Base-by-base conservation (phyloP, 441 rosid genomes). In the Populus trichocarpa region DNA sequence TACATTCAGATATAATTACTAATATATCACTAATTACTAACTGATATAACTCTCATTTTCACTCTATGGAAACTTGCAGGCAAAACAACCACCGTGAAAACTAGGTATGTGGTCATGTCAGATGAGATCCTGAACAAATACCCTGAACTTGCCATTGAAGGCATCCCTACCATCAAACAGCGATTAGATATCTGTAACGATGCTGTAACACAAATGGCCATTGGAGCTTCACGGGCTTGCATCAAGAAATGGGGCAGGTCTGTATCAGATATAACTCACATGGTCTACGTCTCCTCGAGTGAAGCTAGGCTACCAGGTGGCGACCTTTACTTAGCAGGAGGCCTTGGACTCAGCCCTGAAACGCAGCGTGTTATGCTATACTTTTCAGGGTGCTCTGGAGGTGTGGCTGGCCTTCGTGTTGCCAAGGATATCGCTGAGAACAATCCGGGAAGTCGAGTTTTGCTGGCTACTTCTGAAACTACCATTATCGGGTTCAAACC, bases 391-490 rank as follows among this genome's bases (percentile, higher is more conserved):
- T 94, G 98, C 85, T 96, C 98, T 0, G 99, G 99, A 53, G 99
- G 99, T 0, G 98, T 94, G 14, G 91, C 98, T 1, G 98, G 99
- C 10, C 96, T 95, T 28, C 93, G 98, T 9, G 93, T 92, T 6
- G 99, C 99, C 2, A 95, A 95, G 84, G 99, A 95, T 80, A 92
- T 95, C 25, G 98, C 95, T 2, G 99, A 95, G 84, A 95, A 95
- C 86, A 92, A 95, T 81, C 97, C 96, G 0, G 97, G 99, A 0
- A 93, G 99, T 81, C 76, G 99, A 76, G 89, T 95, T 70, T 81
- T 95, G 84, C 87, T 95, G 16, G 94, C 97, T 67, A 95, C 98
- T 35, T 87, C 98, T 6, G 99, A 95, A 84, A 95, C 99, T 18
- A 95, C 99, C 26, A 92, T 96, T 70, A 91, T 96, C 40, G 99